Conservation (phyloP, 2,329 filamentous ascomycete genomes). For the Cercospora nicotianae region DNA sequence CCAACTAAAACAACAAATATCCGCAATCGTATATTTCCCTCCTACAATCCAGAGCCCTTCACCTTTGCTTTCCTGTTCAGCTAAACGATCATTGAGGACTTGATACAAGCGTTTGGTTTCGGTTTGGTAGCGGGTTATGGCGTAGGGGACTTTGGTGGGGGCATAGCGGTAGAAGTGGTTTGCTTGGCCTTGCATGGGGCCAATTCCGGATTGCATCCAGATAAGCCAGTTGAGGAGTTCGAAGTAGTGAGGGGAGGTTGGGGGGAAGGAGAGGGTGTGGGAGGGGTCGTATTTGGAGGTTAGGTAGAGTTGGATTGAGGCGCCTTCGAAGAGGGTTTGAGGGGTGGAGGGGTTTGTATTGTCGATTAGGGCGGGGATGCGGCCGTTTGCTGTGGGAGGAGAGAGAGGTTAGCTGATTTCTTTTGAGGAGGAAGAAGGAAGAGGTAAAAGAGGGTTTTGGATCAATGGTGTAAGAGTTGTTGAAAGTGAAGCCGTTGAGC, state of each 20-base stretch:
- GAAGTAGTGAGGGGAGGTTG: conserved; percentile 43
- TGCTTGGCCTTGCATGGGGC: conserved; percentile 43
- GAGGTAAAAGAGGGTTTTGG: too few species aligned
- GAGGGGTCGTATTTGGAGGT: conserved; percentile 45
- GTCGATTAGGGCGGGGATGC: conserved; percentile 50
- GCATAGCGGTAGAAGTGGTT: conserved; percentile 52
- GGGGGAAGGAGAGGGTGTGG: conserved; percentile 36
- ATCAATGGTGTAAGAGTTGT: conserved; percentile 28
- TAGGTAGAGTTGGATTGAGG: conserved; percentile 50
- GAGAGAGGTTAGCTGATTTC: neutral
- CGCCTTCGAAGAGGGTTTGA: conserved; percentile 46
- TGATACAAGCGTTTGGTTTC: conserved; percentile 52
- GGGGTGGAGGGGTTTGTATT: conserved; percentile 28
- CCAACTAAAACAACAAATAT: conserved; percentile 51
- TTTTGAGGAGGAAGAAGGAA: neutral
- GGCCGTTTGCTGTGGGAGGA: conserved; percentile 43
- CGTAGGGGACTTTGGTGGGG: conserved; percentile 46
- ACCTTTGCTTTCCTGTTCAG: conserved; percentile 23
- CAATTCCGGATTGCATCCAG: conserved; percentile 44
- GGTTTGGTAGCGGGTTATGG: conserved; percentile 50
- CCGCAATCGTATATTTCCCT: conserved; percentile 50
- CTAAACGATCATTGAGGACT: conserved; percentile 48
- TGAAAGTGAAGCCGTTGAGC: neutral
- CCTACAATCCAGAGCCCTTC: conserved; percentile 48
- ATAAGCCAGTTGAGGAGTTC: conserved; percentile 50